These are phyloP conservation scores for Pleurotus platypus DNA, from an alignment of 768 basidiomycete genomes.

Conservation along the genomic window DNA sequence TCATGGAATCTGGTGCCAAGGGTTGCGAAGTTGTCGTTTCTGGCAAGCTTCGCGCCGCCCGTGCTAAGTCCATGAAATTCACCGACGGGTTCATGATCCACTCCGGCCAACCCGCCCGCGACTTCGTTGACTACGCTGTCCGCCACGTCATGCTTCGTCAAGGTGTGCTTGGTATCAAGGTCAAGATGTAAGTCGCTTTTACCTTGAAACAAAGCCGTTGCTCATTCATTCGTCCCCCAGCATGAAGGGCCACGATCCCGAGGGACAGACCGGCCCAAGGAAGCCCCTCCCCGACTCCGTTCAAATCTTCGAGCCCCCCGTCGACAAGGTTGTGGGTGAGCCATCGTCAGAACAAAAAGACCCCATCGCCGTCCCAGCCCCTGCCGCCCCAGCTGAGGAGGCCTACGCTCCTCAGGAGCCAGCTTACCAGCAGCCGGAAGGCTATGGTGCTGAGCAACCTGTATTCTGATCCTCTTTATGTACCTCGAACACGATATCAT, in stretches of 20 bases:
- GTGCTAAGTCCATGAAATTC: slow-evolving; percentile 99
- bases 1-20: slow-evolving; percentile 99
- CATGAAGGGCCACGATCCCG: slow-evolving; percentile 96
- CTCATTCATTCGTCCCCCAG: slow-evolving; percentile 33
- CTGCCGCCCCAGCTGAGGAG: slow-evolving; percentile 52
- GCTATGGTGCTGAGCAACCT: slow-evolving; percentile 38
- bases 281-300: slow-evolving; percentile 96
- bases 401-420: slow-evolving; percentile 40
- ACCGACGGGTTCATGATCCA: slow-evolving; percentile 99
- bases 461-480: slow-evolving; percentile 49
- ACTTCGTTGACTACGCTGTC: slow-evolving; percentile 97
- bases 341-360: slow-evolving; percentile 90
- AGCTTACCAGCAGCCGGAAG: slow-evolving; percentile 37
- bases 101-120: slow-evolving; percentile 95
- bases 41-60: slow-evolving; percentile 98
- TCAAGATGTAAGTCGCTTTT: slow-evolving; percentile 76
- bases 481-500: not conserved
- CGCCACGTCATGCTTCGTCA: slow-evolving; percentile 97
- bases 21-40: slow-evolving; percentile 99
- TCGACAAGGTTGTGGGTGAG: slow-evolving; percentile 87
- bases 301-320: slow-evolving; percentile 81
- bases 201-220: not conserved
- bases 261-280: slow-evolving; percentile 83
- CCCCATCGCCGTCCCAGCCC: slow-evolving; percentile 48
- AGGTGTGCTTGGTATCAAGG: slow-evolving; percentile 99